Conservation (phyloP, 78 protist genomes). For the Tieghemostelium lacteum region DNA sequence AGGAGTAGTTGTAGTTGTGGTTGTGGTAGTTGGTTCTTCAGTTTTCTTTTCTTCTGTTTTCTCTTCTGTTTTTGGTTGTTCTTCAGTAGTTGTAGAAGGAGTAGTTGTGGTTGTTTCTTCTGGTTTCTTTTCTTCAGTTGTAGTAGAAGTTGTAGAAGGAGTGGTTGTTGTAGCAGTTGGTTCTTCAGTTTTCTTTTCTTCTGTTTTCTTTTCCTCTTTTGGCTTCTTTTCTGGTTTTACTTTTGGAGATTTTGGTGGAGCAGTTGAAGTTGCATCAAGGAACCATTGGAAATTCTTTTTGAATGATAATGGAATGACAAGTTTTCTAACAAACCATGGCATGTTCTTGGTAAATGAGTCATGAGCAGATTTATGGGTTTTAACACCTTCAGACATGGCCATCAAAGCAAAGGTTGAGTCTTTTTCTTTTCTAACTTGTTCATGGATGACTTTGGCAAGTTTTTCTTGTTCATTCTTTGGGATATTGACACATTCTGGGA, state of each 20-base stretch:
- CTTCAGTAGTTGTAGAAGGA: background rate
- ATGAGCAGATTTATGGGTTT: background rate
- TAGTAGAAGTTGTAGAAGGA: background rate
- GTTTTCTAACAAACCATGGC: conserved; percentile 52
- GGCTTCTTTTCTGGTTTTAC: background rate
- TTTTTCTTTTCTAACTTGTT: background rate
- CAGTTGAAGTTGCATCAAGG: background rate
- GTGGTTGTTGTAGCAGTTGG: background rate
- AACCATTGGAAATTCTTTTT: conserved; percentile 46
- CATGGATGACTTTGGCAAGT: conserved; percentile 9
- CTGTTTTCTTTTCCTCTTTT: background rate
- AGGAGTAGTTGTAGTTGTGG: background rate
- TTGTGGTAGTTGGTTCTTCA: background rate
- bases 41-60: background rate
- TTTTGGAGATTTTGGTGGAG: background rate
- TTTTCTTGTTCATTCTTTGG: conserved; percentile 32
- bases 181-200: background rate
- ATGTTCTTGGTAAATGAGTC: conserved; percentile 13
- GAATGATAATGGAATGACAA: background rate
- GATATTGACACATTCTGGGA: conserved; percentile 19
- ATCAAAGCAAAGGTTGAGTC: background rate
- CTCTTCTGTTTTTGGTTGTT: background rate
- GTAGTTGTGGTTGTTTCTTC: background rate
- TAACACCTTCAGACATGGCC: conserved; percentile 6
- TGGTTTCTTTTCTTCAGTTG: background rate